Evolutionary conservation across 1,139 yeast genomes (phyloP).

Genomic region (Kurtzmaniella quercitrusa): DNA sequence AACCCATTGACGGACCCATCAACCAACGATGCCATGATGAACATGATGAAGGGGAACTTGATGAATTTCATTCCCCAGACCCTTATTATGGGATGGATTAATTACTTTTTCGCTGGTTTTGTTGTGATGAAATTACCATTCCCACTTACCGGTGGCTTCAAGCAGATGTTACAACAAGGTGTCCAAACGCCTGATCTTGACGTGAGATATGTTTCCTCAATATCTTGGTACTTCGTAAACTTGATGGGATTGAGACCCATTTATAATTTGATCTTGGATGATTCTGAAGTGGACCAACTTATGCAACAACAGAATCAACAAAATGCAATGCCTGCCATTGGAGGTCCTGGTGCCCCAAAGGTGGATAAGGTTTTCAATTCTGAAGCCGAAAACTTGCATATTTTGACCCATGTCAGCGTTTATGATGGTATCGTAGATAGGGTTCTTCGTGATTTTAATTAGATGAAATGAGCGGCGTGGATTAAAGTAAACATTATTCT

Average conservation of each 20-base stretch:
- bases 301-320: conserved; percentile 48
- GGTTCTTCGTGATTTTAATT: conserved; percentile 11
- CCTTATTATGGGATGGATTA: conserved; percentile 93
- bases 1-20: conserved; percentile 68
- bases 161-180: conserved; percentile 88
- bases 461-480: neutral
- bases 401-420: conserved; percentile 50
- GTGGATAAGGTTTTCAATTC: conserved; percentile 58
- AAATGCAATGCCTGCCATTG: conserved; percentile 37
- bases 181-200: conserved; percentile 81
- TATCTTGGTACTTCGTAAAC: conserved; percentile 96
- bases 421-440: conserved; percentile 66
- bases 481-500: no score
- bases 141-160: conserved; percentile 85
- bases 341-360: conserved; percentile 58
- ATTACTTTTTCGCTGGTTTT: conserved; percentile 68
- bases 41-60: conserved; percentile 8
- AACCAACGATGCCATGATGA: conserved; percentile 9
- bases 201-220: conserved; percentile 90
- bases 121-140: conserved; percentile 22
- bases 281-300: conserved; percentile 46
- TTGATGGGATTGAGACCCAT: conserved; percentile 82
- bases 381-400: conserved; percentile 75
- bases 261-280: conserved; percentile 67
- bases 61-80: conserved; percentile 77